Evolutionary conservation across 345 rosid genomes (phyloP).

Genomic region (Eucalyptus camaldulensis): DNA sequence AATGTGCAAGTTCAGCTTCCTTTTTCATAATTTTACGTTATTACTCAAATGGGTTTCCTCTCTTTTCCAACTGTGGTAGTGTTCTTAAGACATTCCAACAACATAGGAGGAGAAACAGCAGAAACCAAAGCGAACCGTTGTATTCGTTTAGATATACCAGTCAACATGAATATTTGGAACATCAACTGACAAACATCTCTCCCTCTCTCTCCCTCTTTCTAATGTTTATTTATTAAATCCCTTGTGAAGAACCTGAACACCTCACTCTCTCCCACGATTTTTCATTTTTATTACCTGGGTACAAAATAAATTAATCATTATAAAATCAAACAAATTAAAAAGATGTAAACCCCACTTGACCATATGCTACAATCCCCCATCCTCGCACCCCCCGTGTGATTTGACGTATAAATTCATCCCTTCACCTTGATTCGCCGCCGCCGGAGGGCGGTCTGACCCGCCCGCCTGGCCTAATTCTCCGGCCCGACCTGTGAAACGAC

Average conservation of each 20-base stretch:
- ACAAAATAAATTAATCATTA: constrained; percentile 8
- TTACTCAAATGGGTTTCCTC: not conserved
- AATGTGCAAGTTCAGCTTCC: not conserved
- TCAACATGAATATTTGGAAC: not conserved
- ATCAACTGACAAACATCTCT: not conserved
- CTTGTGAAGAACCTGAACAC: not conserved
- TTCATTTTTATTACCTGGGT: constrained; percentile 3
- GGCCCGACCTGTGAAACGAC: not conserved
- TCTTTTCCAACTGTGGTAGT: not conserved
- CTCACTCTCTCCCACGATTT: not conserved
- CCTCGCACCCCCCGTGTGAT: constrained; percentile 2
- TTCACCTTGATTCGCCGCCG: not conserved
- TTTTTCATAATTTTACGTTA: not conserved
- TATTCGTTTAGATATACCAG: not conserved
- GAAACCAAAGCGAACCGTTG: not conserved
- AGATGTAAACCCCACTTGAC: constrained; percentile 1
- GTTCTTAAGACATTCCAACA: not conserved
- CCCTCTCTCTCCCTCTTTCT: not conserved
- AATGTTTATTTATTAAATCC: not conserved
- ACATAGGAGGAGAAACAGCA: not conserved
- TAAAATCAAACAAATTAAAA: not conserved
- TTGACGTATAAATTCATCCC: constrained; percentile 12
- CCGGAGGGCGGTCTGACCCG: not conserved
- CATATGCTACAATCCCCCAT: not conserved
- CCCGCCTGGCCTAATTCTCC: not conserved